Percentiles rank a stretch among this genome's conserved stretches.
These are phyloP conservation scores for Aphanocladium album DNA, from an alignment of 2,329 filamentous ascomycete species.

Conservation along the genomic window DNA sequence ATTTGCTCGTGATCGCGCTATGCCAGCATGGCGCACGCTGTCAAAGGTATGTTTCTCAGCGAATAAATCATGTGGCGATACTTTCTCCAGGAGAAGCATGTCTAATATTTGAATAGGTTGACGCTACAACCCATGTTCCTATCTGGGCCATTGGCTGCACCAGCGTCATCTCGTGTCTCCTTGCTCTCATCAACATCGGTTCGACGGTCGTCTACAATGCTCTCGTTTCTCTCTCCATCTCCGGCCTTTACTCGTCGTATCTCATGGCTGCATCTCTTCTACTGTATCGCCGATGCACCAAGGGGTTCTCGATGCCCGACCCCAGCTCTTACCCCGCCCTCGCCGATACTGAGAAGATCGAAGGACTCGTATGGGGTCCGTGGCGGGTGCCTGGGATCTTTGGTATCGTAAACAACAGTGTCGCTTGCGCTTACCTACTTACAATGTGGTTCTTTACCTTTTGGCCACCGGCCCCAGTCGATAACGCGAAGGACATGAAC, in stretches of 20 bases:
- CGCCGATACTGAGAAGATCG: slow-evolving; percentile 22
- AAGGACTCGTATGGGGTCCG: slow-evolving; percentile 43
- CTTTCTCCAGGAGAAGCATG: neutral
- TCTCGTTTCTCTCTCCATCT: slow-evolving; percentile 25
- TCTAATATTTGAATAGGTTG: neutral
- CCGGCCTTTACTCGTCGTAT: slow-evolving; percentile 27
- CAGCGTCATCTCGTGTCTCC: slow-evolving; percentile 23
- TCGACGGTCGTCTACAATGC: slow-evolving; percentile 25
- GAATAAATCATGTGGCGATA: neutral
- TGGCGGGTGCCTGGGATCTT: slow-evolving; percentile 47
- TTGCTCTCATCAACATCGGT: slow-evolving; percentile 31
- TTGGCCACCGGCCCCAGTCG: slow-evolving; percentile 37
- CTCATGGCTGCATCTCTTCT: slow-evolving; percentile 24
- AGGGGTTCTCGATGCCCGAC: slow-evolving; percentile 22
- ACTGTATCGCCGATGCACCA: slow-evolving; percentile 25
- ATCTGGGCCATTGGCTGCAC: slow-evolving; percentile 24
- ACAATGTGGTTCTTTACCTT: slow-evolving; percentile 56
- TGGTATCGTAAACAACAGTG: slow-evolving; percentile 51
- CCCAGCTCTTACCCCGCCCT: slow-evolving; percentile 21
- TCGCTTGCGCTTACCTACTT: slow-evolving; percentile 47
- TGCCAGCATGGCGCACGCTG: slow-evolving; percentile 26
- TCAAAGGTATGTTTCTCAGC: slow-evolving; percentile 19
- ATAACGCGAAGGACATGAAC: slow-evolving; percentile 37
- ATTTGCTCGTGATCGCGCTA: slow-evolving; percentile 34
- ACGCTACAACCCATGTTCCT: slow-evolving; percentile 23